phyloP scores from a whole-genome alignment of 164 flowering plant genomes.

The Tetracentron sinense region DNA sequence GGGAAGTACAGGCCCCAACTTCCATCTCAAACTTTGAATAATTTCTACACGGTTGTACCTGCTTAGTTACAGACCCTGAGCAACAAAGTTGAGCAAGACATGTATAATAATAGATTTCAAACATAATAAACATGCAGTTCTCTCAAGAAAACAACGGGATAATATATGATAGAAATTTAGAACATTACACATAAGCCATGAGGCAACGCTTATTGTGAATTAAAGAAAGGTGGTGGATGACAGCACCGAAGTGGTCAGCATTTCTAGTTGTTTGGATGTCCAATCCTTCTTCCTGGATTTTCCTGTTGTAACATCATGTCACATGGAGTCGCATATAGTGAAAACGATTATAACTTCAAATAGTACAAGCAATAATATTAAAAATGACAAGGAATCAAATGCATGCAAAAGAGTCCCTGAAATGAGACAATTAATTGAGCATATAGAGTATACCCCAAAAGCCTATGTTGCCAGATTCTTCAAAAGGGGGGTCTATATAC shows the following conservation, averaged over 20 bases:
- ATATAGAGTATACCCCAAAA: not conserved
- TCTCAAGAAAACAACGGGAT: not conserved
- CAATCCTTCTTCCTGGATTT: slow-evolving; percentile 79
- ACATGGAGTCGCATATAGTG: not conserved
- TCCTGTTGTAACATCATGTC: slow-evolving; percentile 41
- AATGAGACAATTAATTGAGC: not conserved
- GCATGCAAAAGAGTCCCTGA: not conserved
- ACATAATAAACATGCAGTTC: not conserved
- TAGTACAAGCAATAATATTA: not conserved
- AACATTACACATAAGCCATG: slow-evolving; percentile 63
- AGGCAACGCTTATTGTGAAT: slow-evolving; percentile 76
- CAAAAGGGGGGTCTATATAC: not conserved
- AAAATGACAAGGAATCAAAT: not conserved
- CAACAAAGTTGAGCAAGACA: slow-evolving; percentile 3
- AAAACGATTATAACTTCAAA: not conserved
- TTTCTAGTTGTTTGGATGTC: slow-evolving; percentile 70
- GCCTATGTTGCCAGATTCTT: not conserved
- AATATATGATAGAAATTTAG: not conserved
- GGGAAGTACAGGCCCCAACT: slow-evolving; percentile 65
- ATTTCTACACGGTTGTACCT: slow-evolving; percentile 85
- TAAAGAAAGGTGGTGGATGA: slow-evolving; percentile 80
- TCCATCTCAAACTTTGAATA: slow-evolving; percentile 76
- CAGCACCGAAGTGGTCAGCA: slow-evolving; percentile 88
- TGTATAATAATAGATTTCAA: slow-evolving; percentile 2
- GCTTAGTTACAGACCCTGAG: slow-evolving; percentile 11